Conservation (phyloP, 2,329 filamentous ascomycete genomes). For the Leptoxyphium fumago region DNA sequence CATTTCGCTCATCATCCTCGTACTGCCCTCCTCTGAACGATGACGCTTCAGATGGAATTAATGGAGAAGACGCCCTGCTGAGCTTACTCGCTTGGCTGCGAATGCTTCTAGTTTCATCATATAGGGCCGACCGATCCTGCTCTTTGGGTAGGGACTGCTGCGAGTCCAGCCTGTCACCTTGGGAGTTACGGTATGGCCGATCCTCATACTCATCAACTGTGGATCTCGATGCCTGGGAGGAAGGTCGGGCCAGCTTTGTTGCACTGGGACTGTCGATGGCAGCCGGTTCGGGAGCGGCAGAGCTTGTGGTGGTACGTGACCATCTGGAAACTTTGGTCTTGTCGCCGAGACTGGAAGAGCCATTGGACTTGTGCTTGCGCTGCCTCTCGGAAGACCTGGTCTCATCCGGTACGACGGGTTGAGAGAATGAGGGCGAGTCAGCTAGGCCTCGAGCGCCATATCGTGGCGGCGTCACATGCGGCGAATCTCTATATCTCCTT, state of each 20-base stretch:
- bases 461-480: slow-evolving; percentile 39
- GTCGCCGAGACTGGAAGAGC: slow-evolving; percentile 54
- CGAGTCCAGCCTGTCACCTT: slow-evolving; percentile 39
- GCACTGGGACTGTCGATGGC: slow-evolving; percentile 15
- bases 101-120: slow-evolving; percentile 16
- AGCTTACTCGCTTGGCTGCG: slow-evolving; percentile 22
- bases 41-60: slow-evolving; percentile 38
- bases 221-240: slow-evolving; percentile 56
- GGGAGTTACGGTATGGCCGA: slow-evolving; percentile 38
- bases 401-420: not conserved
- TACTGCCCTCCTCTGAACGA: slow-evolving; percentile 11
- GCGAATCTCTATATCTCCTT: slow-evolving; percentile 31
- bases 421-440: slow-evolving; percentile 27
- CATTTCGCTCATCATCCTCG: slow-evolving; percentile 8
- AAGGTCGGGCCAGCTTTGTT: slow-evolving; percentile 28
- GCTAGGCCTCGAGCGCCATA: slow-evolving; percentile 28
- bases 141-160: slow-evolving; percentile 16
- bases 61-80: slow-evolving; percentile 33
- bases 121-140: slow-evolving; percentile 4
- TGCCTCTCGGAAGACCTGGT: slow-evolving; percentile 52
- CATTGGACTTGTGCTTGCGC: slow-evolving; percentile 78
- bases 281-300: slow-evolving; percentile 41
- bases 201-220: slow-evolving; percentile 48
- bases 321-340: slow-evolving; percentile 84
- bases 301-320: slow-evolving; percentile 92